Percentiles rank a stretch among this genome's conserved stretches.
Evolutionary conservation across 805 yeast genomes (phyloP).

Genomic region (Nakazawaea pomicola): DNA sequence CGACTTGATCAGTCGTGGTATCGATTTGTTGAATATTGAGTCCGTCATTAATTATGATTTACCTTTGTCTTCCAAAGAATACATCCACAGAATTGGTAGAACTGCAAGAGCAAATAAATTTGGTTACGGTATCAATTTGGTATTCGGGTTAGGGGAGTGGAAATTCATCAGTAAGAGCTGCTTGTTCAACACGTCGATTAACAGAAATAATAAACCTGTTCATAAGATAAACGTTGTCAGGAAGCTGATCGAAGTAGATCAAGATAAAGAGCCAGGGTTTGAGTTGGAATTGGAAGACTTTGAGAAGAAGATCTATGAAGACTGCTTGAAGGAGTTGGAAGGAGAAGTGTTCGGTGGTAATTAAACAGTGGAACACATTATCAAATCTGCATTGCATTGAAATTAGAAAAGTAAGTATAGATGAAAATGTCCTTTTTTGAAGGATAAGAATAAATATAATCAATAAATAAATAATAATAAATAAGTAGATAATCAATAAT

Average conservation of each 20-base stretch:
- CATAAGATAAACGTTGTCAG: constrained; percentile 29
- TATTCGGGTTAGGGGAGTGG: constrained; percentile 75
- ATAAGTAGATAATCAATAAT: neutral
- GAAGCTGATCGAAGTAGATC: neutral
- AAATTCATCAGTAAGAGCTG: constrained; percentile 52
- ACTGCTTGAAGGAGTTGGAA: constrained; percentile 39
- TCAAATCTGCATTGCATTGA: too few relatives aligned
- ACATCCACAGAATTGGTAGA: constrained; percentile 94
- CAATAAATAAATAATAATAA: constrained; percentile 1
- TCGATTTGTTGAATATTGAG: constrained; percentile 66
- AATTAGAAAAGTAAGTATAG: too few relatives aligned
- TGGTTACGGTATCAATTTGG: constrained; percentile 72
- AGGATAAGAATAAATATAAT: constrained; percentile 5
- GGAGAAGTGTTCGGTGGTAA: constrained; percentile 28
- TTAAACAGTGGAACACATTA: neutral
- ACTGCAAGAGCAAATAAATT: constrained; percentile 86
- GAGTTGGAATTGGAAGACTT: constrained; percentile 28
- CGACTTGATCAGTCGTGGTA: constrained; percentile 94
- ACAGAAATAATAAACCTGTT: constrained; percentile 36
- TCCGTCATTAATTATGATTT: constrained; percentile 86
- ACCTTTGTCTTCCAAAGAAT: constrained; percentile 85
- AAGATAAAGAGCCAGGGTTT: constrained; percentile 17
- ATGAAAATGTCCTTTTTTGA: too few relatives aligned
- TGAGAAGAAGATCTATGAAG: constrained; percentile 37
- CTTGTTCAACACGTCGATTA: constrained; percentile 44